Evolutionary conservation across 768 basidiomycete species (phyloP).

Genomic region (Lyophyllum semitale): DNA sequence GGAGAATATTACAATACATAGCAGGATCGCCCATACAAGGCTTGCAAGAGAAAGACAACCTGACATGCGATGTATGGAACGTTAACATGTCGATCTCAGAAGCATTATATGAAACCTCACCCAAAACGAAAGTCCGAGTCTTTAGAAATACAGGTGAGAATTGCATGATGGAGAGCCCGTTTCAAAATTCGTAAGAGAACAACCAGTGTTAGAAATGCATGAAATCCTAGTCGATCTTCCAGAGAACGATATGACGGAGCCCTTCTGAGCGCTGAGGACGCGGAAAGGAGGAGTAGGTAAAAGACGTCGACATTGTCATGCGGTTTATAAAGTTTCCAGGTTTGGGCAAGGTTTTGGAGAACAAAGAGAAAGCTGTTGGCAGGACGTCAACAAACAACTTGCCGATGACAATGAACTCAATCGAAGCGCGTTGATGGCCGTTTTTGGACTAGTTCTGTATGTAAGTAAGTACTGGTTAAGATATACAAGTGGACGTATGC

Average conservation of each 20-base stretch:
- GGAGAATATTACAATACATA: constrained; percentile 46
- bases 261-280: background rate
- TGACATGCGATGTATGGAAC: constrained; percentile 17
- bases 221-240: constrained; percentile 4
- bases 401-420: background rate
- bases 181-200: background rate
- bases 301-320: background rate
- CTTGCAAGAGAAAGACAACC: constrained; percentile 44
- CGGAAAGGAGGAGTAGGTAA: background rate
- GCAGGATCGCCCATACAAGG: constrained; percentile 49
- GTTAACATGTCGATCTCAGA: background rate
- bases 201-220: background rate
- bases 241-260: constrained; percentile 2
- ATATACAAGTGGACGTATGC: too few species aligned
- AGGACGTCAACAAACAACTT: background rate
- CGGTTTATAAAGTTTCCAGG: background rate
- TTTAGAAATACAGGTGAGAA: constrained; percentile 22
- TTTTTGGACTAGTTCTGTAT: too few species aligned
- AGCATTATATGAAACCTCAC: constrained; percentile 13
- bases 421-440: too few species aligned
- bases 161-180: constrained; percentile 8
- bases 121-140: constrained; percentile 19
- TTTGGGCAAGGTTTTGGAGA: background rate
- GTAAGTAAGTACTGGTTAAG: too few species aligned
- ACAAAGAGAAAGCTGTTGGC: constrained; percentile 3